Conservation (phyloP, 2,329 filamentous ascomycete genomes). For the Cytospora leucostoma region DNA sequence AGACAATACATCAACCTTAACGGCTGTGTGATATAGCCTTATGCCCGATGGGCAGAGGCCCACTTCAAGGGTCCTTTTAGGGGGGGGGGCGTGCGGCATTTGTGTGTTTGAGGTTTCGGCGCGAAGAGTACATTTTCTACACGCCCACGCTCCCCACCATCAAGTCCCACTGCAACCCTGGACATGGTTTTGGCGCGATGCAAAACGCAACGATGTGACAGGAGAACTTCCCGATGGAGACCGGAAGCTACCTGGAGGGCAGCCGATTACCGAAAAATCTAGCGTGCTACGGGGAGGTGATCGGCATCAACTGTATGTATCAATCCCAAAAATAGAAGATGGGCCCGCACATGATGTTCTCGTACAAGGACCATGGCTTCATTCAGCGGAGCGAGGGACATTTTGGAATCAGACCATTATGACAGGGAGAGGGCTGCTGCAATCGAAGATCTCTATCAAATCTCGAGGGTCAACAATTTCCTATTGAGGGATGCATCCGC, state of each 20-base stretch:
- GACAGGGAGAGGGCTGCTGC: not conserved
- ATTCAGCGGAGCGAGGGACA: not conserved
- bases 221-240: constrained; percentile 23
- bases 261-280: constrained; percentile 27
- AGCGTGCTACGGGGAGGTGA: constrained; percentile 5
- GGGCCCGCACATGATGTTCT: no score
- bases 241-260: constrained; percentile 20
- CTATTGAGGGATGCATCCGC: constrained; percentile 1
- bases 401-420: not conserved
- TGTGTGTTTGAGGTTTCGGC: constrained; percentile 10
- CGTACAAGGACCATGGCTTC: not conserved
- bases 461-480: not conserved
- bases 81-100: constrained; percentile 8
- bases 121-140: constrained; percentile 1
- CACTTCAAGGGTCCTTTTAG: constrained; percentile 7
- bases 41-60: constrained; percentile 10
- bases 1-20: constrained; percentile 9
- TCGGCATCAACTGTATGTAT: not conserved
- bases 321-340: constrained; percentile 7
- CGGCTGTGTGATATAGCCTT: constrained; percentile 21
- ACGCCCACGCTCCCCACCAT: constrained; percentile 8
- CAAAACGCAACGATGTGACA: constrained; percentile 27
- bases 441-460: not conserved
- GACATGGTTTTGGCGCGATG: constrained; percentile 19
- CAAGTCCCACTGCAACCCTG: constrained; percentile 21